Evolutionary conservation across 2,329 filamentous ascomycete genomes (phyloP).

Genomic region (Nigrospora osmanthi): DNA sequence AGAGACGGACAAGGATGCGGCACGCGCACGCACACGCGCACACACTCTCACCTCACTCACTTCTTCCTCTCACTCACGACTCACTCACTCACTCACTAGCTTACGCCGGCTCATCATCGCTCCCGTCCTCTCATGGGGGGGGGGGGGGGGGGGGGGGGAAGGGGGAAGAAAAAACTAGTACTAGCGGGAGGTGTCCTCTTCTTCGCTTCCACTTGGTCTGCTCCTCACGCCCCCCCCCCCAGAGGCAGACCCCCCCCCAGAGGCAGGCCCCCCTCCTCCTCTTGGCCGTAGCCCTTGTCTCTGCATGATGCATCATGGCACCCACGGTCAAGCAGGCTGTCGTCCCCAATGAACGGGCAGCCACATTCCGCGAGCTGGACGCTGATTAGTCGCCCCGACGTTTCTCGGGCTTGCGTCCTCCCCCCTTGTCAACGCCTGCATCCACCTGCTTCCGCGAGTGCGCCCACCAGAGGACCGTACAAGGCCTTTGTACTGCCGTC

Average conservation of each 20-base stretch:
- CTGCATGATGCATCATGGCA: conserved; percentile 14
- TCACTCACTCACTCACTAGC: no score
- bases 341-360: conserved; percentile 24
- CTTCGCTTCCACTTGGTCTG: no score
- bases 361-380: conserved; percentile 15
- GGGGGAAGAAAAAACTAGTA: no score
- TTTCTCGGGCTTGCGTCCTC: background rate
- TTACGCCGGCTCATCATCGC: no score
- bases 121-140: no score
- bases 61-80: no score
- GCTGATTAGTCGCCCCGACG: conserved; percentile 17
- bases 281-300: background rate
- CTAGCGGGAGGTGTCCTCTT: no score
- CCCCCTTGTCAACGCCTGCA: conserved; percentile 16
- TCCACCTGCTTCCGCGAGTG: conserved; percentile 21
- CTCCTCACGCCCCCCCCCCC: background rate
- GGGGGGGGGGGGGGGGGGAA: no score
- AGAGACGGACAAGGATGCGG: background rate
- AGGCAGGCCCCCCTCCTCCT: background rate
- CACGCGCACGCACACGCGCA: no score
- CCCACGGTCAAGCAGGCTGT: conserved; percentile 14
- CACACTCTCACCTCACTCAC: no score
- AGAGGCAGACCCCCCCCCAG: conserved; percentile 3
- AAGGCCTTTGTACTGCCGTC: conserved; percentile 21
- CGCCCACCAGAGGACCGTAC: conserved; percentile 18